Conservation (phyloP, 2,329 filamentous ascomycete genomes). For the Penicillium sp. region DNA sequence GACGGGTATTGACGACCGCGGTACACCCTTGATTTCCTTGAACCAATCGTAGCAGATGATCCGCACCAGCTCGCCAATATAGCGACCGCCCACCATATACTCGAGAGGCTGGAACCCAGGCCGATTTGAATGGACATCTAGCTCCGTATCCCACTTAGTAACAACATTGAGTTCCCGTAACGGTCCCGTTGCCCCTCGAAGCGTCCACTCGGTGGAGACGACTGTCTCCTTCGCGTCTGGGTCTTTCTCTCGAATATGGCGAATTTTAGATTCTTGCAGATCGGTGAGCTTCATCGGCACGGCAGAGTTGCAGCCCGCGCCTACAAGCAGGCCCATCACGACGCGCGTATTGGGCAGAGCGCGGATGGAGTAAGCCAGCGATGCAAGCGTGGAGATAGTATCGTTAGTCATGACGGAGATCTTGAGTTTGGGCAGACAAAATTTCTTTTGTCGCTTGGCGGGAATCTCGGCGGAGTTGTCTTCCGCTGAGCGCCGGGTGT, state of each 20-base stretch:
- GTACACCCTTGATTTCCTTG: constrained; percentile 44
- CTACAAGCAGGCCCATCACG: constrained; percentile 74
- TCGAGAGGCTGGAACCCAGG: constrained; percentile 78
- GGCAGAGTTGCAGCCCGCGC: constrained; percentile 76
- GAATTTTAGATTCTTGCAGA: constrained; percentile 63
- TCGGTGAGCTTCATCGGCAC: constrained; percentile 65
- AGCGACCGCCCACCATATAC: constrained; percentile 75
- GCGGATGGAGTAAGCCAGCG: constrained; percentile 69
- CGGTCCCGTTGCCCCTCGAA: constrained; percentile 67
- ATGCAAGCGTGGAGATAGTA: constrained; percentile 74
- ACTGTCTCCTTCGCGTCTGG: constrained; percentile 61
- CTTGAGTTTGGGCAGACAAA: constrained; percentile 61
- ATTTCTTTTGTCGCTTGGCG: constrained; percentile 33
- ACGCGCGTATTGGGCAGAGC: constrained; percentile 61
- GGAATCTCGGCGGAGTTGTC: constrained; percentile 22
- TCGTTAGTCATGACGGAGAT: constrained; percentile 77
- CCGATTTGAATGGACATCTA: constrained; percentile 64
- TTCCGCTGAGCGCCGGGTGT: constrained; percentile 41
- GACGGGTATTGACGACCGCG: constrained; percentile 52
- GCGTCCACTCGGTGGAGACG: constrained; percentile 80
- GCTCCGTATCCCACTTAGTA: constrained; percentile 66
- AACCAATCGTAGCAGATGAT: constrained; percentile 67
- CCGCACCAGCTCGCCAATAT: constrained; percentile 71
- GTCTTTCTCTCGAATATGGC: constrained; percentile 46
- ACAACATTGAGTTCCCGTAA: constrained; percentile 63